Percentiles rank a stretch among this genome's conserved stretches.
These are phyloP conservation scores for Kwoniella sp. DNA, from an alignment of 768 basidiomycete genomes.

Conservation along the genomic window DNA sequence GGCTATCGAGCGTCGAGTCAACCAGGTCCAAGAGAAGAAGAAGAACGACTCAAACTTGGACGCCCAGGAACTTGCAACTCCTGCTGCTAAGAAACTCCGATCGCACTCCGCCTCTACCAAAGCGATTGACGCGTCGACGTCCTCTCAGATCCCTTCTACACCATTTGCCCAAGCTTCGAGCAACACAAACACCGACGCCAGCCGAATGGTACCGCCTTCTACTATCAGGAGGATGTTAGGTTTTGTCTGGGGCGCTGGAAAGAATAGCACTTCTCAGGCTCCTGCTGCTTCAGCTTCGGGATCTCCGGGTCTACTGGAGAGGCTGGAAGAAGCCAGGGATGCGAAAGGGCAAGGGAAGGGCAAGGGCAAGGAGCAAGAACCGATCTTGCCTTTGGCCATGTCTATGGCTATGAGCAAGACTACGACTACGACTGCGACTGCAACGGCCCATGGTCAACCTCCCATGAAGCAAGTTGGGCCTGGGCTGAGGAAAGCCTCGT, in stretches of 20 bases:
- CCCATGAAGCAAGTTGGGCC: background rate
- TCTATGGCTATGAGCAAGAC: too few species aligned
- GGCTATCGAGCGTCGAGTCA: slow-evolving; percentile 37
- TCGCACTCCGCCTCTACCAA: background rate
- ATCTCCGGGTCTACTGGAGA: background rate
- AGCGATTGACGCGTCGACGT: background rate
- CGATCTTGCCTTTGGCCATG: slow-evolving; percentile 5
- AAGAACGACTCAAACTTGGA: background rate
- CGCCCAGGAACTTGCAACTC: background rate
- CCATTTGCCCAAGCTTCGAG: background rate
- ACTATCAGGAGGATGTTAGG: slow-evolving; percentile 39
- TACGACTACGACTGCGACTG: too few species aligned
- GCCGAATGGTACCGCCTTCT: slow-evolving; percentile 29
- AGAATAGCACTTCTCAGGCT: background rate
- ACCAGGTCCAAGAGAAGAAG: slow-evolving; percentile 7
- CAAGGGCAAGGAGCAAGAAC: slow-evolving; percentile 9
- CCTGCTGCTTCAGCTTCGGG: background rate
- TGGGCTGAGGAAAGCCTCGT: background rate
- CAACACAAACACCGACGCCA: background rate
- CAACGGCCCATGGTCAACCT: too few species aligned
- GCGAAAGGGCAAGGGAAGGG: background rate
- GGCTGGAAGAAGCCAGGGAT: background rate
- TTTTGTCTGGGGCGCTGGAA: slow-evolving; percentile 28
- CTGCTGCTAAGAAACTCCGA: slow-evolving; percentile 7
- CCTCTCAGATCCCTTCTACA: background rate